Percentiles rank a stretch among this genome's conserved stretches.
Conservation (phyloP, 2,329 filamentous ascomycete genomes). For the Mariannaea elegans region DNA sequence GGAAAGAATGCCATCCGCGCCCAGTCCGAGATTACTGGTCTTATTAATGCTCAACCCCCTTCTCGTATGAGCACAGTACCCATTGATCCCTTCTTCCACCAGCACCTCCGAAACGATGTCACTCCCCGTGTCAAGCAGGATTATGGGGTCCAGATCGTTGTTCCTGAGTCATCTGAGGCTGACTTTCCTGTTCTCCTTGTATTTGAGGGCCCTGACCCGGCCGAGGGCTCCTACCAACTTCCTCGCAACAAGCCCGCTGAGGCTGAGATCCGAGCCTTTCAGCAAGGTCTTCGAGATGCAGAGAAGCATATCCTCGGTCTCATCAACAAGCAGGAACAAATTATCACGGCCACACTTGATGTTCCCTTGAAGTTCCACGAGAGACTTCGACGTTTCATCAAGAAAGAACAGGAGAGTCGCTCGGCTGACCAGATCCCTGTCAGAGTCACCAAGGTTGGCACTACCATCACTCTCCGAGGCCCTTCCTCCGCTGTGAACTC, state of each 20-base stretch:
- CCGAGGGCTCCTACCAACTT: conserved; percentile 59
- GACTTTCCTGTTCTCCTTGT: conserved; percentile 75
- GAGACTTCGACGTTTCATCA: conserved; percentile 70
- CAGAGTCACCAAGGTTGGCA: conserved; percentile 66
- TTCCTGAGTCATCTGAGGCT: conserved; percentile 70
- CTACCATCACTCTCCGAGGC: conserved; percentile 77
- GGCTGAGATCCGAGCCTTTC: conserved; percentile 61
- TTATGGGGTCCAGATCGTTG: conserved; percentile 76
- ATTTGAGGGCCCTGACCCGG: conserved; percentile 71
- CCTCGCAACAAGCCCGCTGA: conserved; percentile 63
- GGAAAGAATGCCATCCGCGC: conserved; percentile 83
- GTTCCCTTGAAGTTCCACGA: conserved; percentile 72
- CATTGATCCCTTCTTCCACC: conserved; percentile 82
- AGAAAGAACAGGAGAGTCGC: conserved; percentile 68
- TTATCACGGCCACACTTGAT: conserved; percentile 61
- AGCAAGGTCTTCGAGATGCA: conserved; percentile 64
- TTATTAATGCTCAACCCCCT: conserved; percentile 79
- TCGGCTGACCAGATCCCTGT: conserved; percentile 67
- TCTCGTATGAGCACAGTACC: conserved; percentile 72
- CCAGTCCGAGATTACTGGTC: conserved; percentile 76
- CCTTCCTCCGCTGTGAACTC: conserved; percentile 77
- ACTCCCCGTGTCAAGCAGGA: conserved; percentile 71
- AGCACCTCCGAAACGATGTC: conserved; percentile 73
- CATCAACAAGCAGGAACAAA: conserved; percentile 66
- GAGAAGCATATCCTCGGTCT: conserved; percentile 65